Conservation (phyloP, 164 flowering plant species). For the Vitis rotundifolia region DNA sequence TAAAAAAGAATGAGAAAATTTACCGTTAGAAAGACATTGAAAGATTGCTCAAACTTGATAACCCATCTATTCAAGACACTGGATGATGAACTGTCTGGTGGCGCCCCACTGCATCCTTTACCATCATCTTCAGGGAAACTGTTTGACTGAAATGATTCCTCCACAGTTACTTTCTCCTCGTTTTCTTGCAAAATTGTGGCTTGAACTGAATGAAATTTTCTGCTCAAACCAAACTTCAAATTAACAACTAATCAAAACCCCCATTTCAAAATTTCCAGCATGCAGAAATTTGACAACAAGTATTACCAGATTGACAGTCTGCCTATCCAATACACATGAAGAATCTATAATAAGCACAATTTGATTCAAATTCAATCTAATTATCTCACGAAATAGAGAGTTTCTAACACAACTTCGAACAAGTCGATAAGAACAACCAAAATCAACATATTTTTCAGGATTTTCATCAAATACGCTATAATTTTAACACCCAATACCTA, state of each 20-base stretch:
- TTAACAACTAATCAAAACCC: not conserved
- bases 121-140: constrained; percentile 36
- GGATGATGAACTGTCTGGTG: constrained; percentile 32
- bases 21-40: constrained; percentile 82
- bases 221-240: constrained; percentile 8
- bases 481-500: too few relatives aligned
- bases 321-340: not conserved
- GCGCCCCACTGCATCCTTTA: constrained; percentile 22
- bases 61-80: constrained; percentile 56
- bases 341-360: not conserved
- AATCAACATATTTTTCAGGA: too few relatives aligned
- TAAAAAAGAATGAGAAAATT: not conserved
- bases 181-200: constrained; percentile 68
- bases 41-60: constrained; percentile 72
- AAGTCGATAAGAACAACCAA: too few relatives aligned
- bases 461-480: too few relatives aligned
- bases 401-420: not conserved
- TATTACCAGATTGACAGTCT: not conserved
- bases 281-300: not conserved
- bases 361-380: not conserved
- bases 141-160: constrained; percentile 48
- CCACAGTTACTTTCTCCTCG: constrained; percentile 63
- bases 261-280: not conserved
- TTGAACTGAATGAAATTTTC: constrained; percentile 39
- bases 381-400: not conserved